Evolutionary conservation across 2,329 filamentous ascomycete genomes (phyloP), one percentile per base, ranked within the genome.

Genomic region (Chrysoporthe deuterocubensis): DNA sequence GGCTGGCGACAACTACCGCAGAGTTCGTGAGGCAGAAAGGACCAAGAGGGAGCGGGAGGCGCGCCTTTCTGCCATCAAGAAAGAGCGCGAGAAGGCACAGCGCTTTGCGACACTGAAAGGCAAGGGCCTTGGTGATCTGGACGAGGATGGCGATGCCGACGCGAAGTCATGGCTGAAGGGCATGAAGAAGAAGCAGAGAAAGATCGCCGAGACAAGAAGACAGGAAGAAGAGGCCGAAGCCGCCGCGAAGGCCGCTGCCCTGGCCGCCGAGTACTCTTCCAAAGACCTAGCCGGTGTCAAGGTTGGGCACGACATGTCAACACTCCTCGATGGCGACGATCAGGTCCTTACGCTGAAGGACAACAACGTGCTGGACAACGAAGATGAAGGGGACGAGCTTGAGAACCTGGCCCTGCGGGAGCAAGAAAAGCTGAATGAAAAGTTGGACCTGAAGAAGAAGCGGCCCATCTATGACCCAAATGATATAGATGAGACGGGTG

Each of bases 321-420:
- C 92, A 32, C 95, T 99, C 71, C 89, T 92, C 34, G 93, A 93
- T 64, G 91, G 88, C 21, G 90, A 92, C 68, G 94, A 97, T 68
- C 94, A 98, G 76, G 89, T 99, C 43, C 83, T 99, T 64, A 97
- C 95, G 0, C 85, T 99, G n/a, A 97, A 97, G 76, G 96, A 99
- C 79, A 88, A 92, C 0, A 93, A 92, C 0, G 93, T 99, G 65
- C 88, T 94, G 61, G 89, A 92, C 68, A 90, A 92, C 43, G 92
- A 95, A 67, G 94, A 93, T 40, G 92, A 94, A 68, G 95, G 93
- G 2, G 96, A 98, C 77, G 94, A 98, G 79, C 84, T 99, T 16
- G 92, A 96, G 77, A 94, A 94, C 69, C 73, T 92, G 52, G 85
- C 89, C 43, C 80, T 96, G 64, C 87, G 87, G 57, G 92, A 94